Percentiles rank a stretch among this genome's conserved stretches.
Evolutionary conservation across 306 rosid species (phyloP).

Genomic region (Pueraria montana): DNA sequence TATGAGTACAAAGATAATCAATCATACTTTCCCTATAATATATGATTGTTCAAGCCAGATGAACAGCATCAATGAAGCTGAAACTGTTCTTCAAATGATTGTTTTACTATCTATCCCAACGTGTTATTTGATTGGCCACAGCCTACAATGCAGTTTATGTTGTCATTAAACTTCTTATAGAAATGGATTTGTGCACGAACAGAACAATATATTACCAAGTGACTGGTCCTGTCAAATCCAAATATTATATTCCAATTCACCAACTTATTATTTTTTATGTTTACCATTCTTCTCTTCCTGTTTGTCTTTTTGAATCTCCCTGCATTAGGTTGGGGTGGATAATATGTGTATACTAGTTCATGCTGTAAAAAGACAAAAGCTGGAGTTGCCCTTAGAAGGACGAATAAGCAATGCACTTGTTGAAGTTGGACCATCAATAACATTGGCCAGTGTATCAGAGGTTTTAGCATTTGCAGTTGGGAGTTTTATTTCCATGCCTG

Average conservation of each 20-base stretch:
- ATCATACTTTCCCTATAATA: slow-evolving; percentile 15
- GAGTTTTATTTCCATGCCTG: slow-evolving; percentile 99
- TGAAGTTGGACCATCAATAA: slow-evolving; percentile 99
- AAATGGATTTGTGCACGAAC: slow-evolving; percentile 7
- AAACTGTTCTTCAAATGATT: slow-evolving; percentile 6
- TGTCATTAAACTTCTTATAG: slow-evolving; percentile 11
- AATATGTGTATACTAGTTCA: slow-evolving; percentile 98
- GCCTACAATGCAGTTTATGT: slow-evolving; percentile 12
- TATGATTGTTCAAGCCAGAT: slow-evolving; percentile 14
- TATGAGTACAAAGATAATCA: neutral
- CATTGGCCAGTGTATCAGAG: slow-evolving; percentile 95
- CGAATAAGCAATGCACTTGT: slow-evolving; percentile 95
- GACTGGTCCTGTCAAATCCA: slow-evolving; percentile 21
- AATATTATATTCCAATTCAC: slow-evolving; percentile 27
- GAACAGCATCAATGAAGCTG: slow-evolving; percentile 20
- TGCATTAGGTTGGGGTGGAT: slow-evolving; percentile 93
- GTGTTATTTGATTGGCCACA: slow-evolving; percentile 1
- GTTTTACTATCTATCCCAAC: neutral
- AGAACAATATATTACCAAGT: slow-evolving; percentile 28
- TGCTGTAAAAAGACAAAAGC: slow-evolving; percentile 91
- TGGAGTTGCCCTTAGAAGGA: slow-evolving; percentile 87
- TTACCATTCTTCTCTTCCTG: slow-evolving; percentile 32
- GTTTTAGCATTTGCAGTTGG: slow-evolving; percentile 98
- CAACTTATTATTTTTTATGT: slow-evolving; percentile 30
- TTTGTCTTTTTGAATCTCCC: slow-evolving; percentile 32